phyloP scores from a whole-genome alignment of 1,139 yeast genomes.

The Arxiozyma bovina region DNA sequence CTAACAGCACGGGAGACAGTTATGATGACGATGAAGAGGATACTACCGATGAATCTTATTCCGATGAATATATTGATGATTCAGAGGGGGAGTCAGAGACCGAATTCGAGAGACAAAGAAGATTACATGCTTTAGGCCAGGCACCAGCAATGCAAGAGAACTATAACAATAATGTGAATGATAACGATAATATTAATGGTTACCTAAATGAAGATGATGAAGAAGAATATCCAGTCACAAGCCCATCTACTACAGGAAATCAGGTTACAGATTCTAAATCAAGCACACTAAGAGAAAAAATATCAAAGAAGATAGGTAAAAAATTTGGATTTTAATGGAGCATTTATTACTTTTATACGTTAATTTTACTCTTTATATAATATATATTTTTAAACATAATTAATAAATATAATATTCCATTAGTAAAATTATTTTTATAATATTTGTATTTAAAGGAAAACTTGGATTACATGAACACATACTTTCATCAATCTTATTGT shows the following conservation, averaged over 20 bases:
- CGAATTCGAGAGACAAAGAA: conserved; percentile 60
- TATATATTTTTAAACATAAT: too few species aligned
- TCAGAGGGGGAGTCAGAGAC: conserved; percentile 44
- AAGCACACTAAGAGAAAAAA: conserved; percentile 1
- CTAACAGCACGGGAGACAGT: conserved; percentile 39
- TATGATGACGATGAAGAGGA: conserved; percentile 32
- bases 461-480: too few species aligned
- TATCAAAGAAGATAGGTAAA: conserved; percentile 15
- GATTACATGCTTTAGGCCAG: conserved; percentile 75
- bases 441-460: too few species aligned
- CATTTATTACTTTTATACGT: neutral
- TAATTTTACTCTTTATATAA: neutral
- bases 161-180: conserved; percentile 9
- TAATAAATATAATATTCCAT: neutral
- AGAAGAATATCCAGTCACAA: conserved; percentile 8
- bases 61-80: conserved; percentile 44
- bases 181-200: conserved; percentile 1
- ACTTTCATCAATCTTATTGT: too few species aligned
- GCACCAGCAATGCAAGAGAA: conserved; percentile 36
- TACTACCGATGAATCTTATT: conserved; percentile 5
- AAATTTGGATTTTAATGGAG: neutral
- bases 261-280: neutral
- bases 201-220: conserved; percentile 2
- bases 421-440: neutral
- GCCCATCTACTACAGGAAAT: neutral